Conservation (phyloP, 2,329 filamentous ascomycete genomes). For the Lasiodiplodia sp. region DNA sequence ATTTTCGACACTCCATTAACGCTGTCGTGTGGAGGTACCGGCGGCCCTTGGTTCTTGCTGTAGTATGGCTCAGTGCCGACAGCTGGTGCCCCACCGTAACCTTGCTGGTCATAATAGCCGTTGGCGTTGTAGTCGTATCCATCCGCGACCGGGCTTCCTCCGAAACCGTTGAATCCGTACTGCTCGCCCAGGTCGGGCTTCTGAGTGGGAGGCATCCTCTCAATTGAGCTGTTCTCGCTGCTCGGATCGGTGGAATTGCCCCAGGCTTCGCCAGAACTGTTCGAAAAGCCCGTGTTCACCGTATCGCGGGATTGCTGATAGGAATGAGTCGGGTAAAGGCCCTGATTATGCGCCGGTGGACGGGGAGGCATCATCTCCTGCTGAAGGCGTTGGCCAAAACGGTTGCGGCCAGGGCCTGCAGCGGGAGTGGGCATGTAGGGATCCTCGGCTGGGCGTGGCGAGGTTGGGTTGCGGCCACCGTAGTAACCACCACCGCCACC, state of each 20-base stretch:
- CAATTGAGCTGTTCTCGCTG: conserved; percentile 91
- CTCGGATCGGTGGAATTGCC: conserved; percentile 88
- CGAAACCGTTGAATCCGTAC: conserved; percentile 68
- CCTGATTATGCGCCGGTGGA: conserved; percentile 50
- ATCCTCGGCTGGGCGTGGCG: conserved; percentile 34
- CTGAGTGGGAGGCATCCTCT: conserved; percentile 65
- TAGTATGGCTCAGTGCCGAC: conserved; percentile 13
- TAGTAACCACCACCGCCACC: conserved; percentile 45
- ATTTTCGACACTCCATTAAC: conserved; percentile 34
- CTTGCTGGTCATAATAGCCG: conserved; percentile 13
- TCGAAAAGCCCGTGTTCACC: conserved; percentile 77
- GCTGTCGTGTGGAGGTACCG: conserved; percentile 15
- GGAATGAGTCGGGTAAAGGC: conserved; percentile 56
- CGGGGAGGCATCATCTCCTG: conserved; percentile 43
- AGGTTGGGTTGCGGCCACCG: conserved; percentile 36
- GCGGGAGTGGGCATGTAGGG: conserved; percentile 41
- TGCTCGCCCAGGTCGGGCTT: conserved; percentile 47
- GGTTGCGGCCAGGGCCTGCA: conserved; percentile 44
- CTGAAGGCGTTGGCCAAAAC: conserved; percentile 52
- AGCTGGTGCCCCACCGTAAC: conserved; percentile 24
- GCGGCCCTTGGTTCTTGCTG: conserved; percentile 7
- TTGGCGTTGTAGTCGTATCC: conserved; percentile 40
- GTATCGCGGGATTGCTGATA: conserved; percentile 88
- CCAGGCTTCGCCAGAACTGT: conserved; percentile 75
- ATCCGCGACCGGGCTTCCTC: conserved; percentile 51